Percentiles rank a stretch among this genome's conserved stretches.
Evolutionary conservation across 2,329 filamentous ascomycete species (phyloP).

Genomic region (Myriosclerotinia curreyana): DNA sequence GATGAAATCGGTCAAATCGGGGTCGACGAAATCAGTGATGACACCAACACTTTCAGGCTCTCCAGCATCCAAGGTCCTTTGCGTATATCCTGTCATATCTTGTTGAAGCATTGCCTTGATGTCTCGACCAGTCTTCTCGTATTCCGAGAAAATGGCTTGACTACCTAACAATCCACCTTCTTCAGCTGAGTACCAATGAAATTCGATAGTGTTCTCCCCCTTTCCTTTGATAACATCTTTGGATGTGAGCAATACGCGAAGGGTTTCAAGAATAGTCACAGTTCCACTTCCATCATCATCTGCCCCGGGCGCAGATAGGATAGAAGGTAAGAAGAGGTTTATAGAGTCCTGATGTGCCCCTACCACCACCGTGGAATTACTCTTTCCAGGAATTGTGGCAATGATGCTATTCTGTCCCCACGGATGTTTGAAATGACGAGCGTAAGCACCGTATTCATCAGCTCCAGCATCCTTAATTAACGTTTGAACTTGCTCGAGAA

Average conservation of each 20-base stretch:
- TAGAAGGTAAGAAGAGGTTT: slow-evolving; percentile 82
- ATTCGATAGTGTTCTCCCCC: slow-evolving; percentile 83
- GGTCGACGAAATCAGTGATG: slow-evolving; percentile 87
- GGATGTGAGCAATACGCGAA: slow-evolving; percentile 76
- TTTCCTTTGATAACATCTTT: slow-evolving; percentile 67
- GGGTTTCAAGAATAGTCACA: slow-evolving; percentile 89
- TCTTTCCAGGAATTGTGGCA: slow-evolving; percentile 83
- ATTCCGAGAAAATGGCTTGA: slow-evolving; percentile 82
- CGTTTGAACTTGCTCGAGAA: slow-evolving; percentile 69
- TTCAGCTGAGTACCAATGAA: slow-evolving; percentile 94
- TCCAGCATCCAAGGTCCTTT: slow-evolving; percentile 78
- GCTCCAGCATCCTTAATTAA: slow-evolving; percentile 72
- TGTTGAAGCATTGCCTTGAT: slow-evolving; percentile 98
- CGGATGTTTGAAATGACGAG: slow-evolving; percentile 71
- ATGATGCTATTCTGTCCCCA: slow-evolving; percentile 94
- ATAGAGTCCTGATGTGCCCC: slow-evolving; percentile 95
- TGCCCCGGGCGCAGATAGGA: slow-evolving; percentile 84
- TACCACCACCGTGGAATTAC: slow-evolving; percentile 79
- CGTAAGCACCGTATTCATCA: slow-evolving; percentile 61
- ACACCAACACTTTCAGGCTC: slow-evolving; percentile 84
- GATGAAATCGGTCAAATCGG: slow-evolving; percentile 80
- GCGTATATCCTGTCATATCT: slow-evolving; percentile 92
- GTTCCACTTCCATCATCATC: slow-evolving; percentile 93
- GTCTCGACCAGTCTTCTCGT: slow-evolving; percentile 68
- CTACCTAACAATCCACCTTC: slow-evolving; percentile 84